Percentiles rank a stretch among this genome's conserved stretches.
phyloP scores from a whole-genome alignment of 2,329 filamentous ascomycete species.

The Chaetomiaceae sp. region DNA sequence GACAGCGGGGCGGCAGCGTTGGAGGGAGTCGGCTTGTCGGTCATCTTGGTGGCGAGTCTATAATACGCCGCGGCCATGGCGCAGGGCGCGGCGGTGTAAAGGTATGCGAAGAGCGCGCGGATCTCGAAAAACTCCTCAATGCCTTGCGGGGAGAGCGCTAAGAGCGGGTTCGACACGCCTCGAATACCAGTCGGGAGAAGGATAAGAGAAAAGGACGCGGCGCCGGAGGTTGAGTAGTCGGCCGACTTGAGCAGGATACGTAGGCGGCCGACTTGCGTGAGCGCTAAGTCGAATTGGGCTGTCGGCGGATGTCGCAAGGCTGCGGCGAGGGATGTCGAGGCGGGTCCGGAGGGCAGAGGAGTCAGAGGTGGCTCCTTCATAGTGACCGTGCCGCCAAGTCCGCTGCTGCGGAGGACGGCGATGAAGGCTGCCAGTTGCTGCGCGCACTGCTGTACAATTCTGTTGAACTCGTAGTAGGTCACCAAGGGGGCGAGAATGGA shows the following conservation, averaged over 20 bases:
- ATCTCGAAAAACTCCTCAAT: slow-evolving; percentile 15
- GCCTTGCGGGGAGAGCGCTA: slow-evolving; percentile 10
- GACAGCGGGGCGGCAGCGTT: not conserved
- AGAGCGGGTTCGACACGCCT: slow-evolving; percentile 14
- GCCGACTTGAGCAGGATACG: slow-evolving; percentile 41
- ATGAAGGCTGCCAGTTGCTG: slow-evolving; percentile 40
- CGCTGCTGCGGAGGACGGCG: slow-evolving; percentile 39
- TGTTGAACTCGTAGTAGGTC: slow-evolving; percentile 40
- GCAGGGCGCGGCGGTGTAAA: slow-evolving; percentile 17
- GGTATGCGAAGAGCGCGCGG: slow-evolving; percentile 17
- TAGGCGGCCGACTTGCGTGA: slow-evolving; percentile 39
- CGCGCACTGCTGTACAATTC: slow-evolving; percentile 35
- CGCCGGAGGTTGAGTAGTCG: slow-evolving; percentile 13
- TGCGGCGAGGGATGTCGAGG: slow-evolving; percentile 41
- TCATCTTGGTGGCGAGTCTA: not conserved
- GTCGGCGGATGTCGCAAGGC: slow-evolving; percentile 38
- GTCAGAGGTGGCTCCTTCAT: slow-evolving; percentile 35
- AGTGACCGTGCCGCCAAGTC: slow-evolving; percentile 38
- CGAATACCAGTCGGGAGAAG: slow-evolving; percentile 11
- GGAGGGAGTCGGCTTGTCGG: not conserved
- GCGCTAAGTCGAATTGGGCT: slow-evolving; percentile 38
- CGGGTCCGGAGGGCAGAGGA: slow-evolving; percentile 23
- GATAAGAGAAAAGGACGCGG: slow-evolving; percentile 18
- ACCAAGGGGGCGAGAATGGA: slow-evolving; percentile 48
- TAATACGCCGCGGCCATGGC: slow-evolving; percentile 17